A percentile compares a stretch with the other conserved stretches of the same genome.
These are phyloP conservation scores for Acacia confusa DNA, from an alignment of 306 rosid genomes.

Conservation along the genomic window DNA sequence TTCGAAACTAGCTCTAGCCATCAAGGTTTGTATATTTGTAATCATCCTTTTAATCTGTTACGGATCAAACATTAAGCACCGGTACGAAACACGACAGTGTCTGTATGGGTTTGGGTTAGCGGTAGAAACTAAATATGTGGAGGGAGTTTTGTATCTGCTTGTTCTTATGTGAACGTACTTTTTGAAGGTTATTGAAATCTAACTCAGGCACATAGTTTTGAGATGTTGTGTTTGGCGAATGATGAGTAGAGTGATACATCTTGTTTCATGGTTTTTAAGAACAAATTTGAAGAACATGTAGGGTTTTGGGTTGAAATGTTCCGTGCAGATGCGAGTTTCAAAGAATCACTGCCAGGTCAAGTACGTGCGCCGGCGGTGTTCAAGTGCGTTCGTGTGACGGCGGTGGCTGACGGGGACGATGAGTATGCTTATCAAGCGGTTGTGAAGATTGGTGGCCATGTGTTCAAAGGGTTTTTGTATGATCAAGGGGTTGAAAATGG, in stretches of 20 bases:
- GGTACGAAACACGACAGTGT: neutral
- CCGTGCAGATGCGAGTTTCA: constrained; percentile 61
- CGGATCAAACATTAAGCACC: neutral
- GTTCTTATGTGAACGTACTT: too few relatives aligned
- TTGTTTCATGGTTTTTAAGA: neutral
- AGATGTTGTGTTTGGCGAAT: neutral
- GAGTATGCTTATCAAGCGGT: constrained; percentile 87
- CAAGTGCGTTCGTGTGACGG: constrained; percentile 91
- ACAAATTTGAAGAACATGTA: neutral
- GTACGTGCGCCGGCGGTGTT: constrained; percentile 83
- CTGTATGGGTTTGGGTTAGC: too few relatives aligned
- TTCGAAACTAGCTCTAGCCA: constrained; percentile 90
- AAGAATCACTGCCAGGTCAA: constrained; percentile 73
- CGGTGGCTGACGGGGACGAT: constrained; percentile 70
- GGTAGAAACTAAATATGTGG: too few relatives aligned
- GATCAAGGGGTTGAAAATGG: constrained; percentile 75
- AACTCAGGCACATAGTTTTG: too few relatives aligned
- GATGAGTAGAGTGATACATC: neutral
- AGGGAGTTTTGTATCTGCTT: too few relatives aligned
- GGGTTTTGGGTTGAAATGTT: constrained; percentile 32
- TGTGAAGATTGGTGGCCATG: constrained; percentile 86
- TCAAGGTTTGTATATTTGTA: constrained; percentile 52
- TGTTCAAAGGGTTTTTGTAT: constrained; percentile 80
- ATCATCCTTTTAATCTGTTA: too few relatives aligned
- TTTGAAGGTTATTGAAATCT: too few relatives aligned